A percentile compares a stretch with the other conserved stretches of the same genome.
Evolutionary conservation across 2,329 filamentous ascomycete species (phyloP).

Genomic region (Clarireedia monteithiana): DNA sequence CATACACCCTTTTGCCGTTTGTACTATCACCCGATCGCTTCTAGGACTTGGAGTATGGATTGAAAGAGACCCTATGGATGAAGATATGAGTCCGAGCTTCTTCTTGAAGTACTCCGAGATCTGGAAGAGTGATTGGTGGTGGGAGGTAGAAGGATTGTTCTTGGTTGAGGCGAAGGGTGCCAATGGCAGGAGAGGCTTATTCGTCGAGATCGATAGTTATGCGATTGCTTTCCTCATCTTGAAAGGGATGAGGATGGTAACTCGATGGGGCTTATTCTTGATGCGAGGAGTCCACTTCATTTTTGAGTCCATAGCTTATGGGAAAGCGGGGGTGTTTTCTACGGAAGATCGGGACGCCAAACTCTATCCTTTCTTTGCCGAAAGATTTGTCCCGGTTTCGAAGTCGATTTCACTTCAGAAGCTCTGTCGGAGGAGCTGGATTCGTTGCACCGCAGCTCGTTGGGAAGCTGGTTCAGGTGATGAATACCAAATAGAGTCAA

Average conservation of each 20-base stretch:
- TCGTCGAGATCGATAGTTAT: slow-evolving; percentile 98
- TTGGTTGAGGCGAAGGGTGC: slow-evolving; percentile 35
- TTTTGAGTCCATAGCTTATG: slow-evolving; percentile 46
- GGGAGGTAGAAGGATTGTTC: slow-evolving; percentile 35
- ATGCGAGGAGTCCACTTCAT: slow-evolving; percentile 69
- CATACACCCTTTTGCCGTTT: slow-evolving; percentile 30
- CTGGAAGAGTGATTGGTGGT: slow-evolving; percentile 19
- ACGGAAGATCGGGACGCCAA: slow-evolving; percentile 14
- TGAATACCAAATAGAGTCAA: slow-evolving; percentile 99
- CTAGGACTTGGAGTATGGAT: slow-evolving; percentile 6
- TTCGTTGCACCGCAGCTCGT: slow-evolving; percentile 24
- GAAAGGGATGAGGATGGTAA: slow-evolving; percentile 54
- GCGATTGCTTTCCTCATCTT: slow-evolving; percentile 68
- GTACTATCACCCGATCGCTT: slow-evolving; percentile 24
- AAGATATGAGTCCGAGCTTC: slow-evolving; percentile 81
- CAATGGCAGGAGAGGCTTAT: slow-evolving; percentile 50
- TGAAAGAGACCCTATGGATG: slow-evolving; percentile 54
- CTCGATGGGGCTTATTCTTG: slow-evolving; percentile 99
- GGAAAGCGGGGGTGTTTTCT: slow-evolving; percentile 37
- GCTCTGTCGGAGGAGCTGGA: slow-evolving; percentile 65
- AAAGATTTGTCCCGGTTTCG: slow-evolving; percentile 26
- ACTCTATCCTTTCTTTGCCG: slow-evolving; percentile 29
- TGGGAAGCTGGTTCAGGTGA: slow-evolving; percentile 54
- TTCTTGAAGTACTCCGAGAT: slow-evolving; percentile 30
- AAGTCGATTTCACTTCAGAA: slow-evolving; percentile 33